A percentile compares a stretch with the other conserved stretches of the same genome.
phyloP scores from a whole-genome alignment of 768 basidiomycete species.

The Suillus weaverae region DNA sequence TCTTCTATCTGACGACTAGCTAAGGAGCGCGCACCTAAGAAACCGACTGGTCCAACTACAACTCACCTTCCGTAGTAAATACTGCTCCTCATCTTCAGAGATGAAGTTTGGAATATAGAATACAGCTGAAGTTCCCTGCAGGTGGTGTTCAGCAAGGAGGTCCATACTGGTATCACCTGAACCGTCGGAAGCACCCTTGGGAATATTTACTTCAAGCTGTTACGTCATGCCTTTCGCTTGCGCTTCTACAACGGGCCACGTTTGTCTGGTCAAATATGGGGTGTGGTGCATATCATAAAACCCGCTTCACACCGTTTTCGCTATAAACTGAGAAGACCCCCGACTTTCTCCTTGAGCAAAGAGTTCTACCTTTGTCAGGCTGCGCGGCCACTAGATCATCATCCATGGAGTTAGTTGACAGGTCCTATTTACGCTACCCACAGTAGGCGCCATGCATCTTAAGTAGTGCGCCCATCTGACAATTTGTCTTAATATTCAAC shows the following conservation, averaged over 20 bases:
- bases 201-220: not conserved
- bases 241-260: not conserved
- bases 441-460: not conserved
- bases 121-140: constrained; percentile 40
- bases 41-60: constrained; percentile 8
- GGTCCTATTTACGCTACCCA: not conserved
- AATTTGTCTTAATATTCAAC: not conserved
- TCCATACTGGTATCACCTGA: not conserved
- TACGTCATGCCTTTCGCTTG: not conserved
- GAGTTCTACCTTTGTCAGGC: not conserved
- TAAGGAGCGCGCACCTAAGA: constrained; percentile 1
- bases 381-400: not conserved
- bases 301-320: not conserved
- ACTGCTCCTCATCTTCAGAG: constrained; percentile 72
- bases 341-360: not conserved
- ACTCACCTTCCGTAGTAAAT: constrained; percentile 72
- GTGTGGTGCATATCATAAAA: not conserved
- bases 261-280: not conserved
- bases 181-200: not conserved
- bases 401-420: too few species aligned
- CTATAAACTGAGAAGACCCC: not conserved
- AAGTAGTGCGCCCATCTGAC: not conserved
- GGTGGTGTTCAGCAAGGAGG: constrained; percentile 22
- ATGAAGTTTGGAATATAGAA: constrained; percentile 82
- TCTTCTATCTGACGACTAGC: constrained; percentile 60